phyloP scores from a whole-genome alignment of 164 flowering plant species.

The Annona cherimola region DNA sequence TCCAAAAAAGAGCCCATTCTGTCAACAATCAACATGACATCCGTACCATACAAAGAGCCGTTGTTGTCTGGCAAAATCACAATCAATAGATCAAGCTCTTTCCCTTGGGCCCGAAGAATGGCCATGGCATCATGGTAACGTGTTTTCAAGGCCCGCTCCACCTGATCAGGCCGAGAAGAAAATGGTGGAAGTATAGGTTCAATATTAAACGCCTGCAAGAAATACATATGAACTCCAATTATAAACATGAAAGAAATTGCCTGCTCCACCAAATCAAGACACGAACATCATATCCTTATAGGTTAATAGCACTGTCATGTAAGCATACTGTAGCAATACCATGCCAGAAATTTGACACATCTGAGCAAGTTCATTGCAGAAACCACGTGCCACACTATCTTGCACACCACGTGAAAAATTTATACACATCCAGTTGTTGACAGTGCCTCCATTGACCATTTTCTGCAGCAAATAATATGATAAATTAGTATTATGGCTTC shows the following conservation, averaged over 20 bases:
- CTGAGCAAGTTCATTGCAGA: conserved; percentile 79
- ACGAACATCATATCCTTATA: not conserved
- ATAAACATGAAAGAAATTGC: not conserved
- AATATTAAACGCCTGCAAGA: conserved; percentile 41
- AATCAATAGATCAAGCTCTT: conserved; percentile 69
- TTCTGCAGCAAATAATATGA: conserved; percentile 20
- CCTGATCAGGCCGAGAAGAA: conserved; percentile 69
- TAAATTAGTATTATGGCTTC: not conserved
- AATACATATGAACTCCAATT: not conserved
- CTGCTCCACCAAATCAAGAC: not conserved
- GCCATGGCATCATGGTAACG: conserved; percentile 68
- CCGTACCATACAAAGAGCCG: conserved; percentile 84
- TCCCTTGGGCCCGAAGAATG: conserved; percentile 45
- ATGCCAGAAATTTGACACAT: conserved; percentile 88
- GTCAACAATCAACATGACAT: not conserved
- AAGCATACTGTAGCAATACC: conserved; percentile 34
- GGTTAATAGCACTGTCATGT: not conserved
- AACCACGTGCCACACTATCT: conserved; percentile 62
- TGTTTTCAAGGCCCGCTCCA: conserved; percentile 60
- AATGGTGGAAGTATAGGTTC: conserved; percentile 55
- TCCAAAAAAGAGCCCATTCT: not conserved
- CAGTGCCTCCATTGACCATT: conserved; percentile 84
- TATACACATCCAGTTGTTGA: conserved; percentile 78
- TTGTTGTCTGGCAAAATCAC: conserved; percentile 80
- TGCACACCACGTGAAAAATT: conserved; percentile 78